A percentile compares a stretch with the other conserved stretches of the same genome.
phyloP scores from a whole-genome alignment of 345 rosid genomes.

The Citrus hindsii region DNA sequence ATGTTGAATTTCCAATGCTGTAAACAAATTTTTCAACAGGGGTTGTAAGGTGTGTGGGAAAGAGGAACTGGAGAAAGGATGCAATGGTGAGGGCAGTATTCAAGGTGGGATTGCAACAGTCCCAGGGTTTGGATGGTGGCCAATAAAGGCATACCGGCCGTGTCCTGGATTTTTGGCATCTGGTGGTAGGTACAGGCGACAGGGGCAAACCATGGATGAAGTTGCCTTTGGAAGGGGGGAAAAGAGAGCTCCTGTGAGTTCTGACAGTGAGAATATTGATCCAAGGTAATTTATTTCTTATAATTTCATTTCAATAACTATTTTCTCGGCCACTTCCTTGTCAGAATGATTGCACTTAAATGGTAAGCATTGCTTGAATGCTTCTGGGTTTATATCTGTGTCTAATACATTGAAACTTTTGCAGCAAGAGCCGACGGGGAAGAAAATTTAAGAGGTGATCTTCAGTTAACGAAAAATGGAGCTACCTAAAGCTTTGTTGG shows the following conservation, averaged over 20 bases:
- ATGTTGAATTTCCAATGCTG: not conserved
- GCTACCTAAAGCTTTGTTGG: not conserved
- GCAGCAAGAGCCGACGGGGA: conserved; percentile 36
- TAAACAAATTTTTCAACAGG: conserved; percentile 27
- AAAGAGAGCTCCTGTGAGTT: conserved; percentile 8
- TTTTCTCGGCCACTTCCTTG: too few relatives aligned
- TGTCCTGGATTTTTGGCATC: conserved; percentile 86
- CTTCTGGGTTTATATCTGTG: not conserved
- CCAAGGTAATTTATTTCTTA: conserved; percentile 29
- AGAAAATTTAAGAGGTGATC: conserved; percentile 29
- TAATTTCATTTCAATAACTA: not conserved
- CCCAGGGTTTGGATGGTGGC: conserved; percentile 99
- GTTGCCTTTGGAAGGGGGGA: conserved; percentile 61
- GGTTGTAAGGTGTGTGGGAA: conserved; percentile 84
- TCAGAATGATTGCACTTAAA: not conserved
- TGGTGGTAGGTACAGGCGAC: conserved; percentile 74
- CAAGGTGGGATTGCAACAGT: conserved; percentile 97
- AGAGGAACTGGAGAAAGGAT: conserved; percentile 75
- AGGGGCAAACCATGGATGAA: conserved; percentile 94
- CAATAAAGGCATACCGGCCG: conserved; percentile 92
- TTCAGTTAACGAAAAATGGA: not conserved
- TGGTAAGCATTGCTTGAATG: too few relatives aligned
- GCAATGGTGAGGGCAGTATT: conserved; percentile 91
- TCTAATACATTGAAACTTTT: not conserved
- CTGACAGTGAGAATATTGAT: conserved; percentile 17